Conservation (phyloP, 768 basidiomycete species). For the Agrocybe praecox region DNA sequence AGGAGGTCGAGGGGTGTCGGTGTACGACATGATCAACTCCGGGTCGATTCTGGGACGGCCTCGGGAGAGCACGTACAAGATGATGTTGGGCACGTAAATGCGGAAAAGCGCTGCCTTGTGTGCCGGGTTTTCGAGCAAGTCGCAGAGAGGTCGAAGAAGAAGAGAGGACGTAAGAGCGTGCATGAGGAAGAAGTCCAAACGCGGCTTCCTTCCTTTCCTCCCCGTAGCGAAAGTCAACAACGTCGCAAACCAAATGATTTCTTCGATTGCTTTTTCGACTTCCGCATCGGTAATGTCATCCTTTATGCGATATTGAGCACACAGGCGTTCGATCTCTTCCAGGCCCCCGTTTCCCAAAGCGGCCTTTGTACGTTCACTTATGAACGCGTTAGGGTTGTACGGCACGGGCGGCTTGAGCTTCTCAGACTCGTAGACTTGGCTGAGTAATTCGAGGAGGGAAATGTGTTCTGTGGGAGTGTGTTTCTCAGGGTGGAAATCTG, state of each 20-base stretch:
- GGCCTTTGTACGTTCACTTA: slow-evolving; percentile 35
- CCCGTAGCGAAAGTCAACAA: slow-evolving; percentile 51
- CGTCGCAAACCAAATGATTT: slow-evolving; percentile 49
- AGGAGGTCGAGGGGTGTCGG: slow-evolving; percentile 42
- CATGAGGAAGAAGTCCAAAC: slow-evolving; percentile 63
- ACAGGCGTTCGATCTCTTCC: slow-evolving; percentile 48
- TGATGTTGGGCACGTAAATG: slow-evolving; percentile 38
- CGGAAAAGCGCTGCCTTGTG: slow-evolving; percentile 50
- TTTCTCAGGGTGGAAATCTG: slow-evolving; percentile 32
- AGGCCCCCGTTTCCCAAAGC: slow-evolving; percentile 39
- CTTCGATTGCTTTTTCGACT: slow-evolving; percentile 46
- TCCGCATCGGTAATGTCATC: slow-evolving; percentile 30
- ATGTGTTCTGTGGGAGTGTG: slow-evolving; percentile 23
- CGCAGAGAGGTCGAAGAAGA: slow-evolving; percentile 47
- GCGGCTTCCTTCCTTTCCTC: slow-evolving; percentile 45
- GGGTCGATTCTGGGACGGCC: slow-evolving; percentile 57
- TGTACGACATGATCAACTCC: slow-evolving; percentile 47
- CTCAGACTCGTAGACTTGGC: slow-evolving; percentile 51
- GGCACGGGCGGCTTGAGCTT: slow-evolving; percentile 51
- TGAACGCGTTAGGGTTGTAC: slow-evolving; percentile 48
- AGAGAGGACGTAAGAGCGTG: slow-evolving; percentile 56
- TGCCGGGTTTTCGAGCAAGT: slow-evolving; percentile 28
- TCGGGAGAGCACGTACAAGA: slow-evolving; percentile 34
- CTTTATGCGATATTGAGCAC: slow-evolving; percentile 40
- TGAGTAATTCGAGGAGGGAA: slow-evolving; percentile 52